A percentile compares a stretch with the other conserved stretches of the same genome.
phyloP scores from a whole-genome alignment of 805 yeast genomes.

The Metschnikowia koreensis region DNA sequence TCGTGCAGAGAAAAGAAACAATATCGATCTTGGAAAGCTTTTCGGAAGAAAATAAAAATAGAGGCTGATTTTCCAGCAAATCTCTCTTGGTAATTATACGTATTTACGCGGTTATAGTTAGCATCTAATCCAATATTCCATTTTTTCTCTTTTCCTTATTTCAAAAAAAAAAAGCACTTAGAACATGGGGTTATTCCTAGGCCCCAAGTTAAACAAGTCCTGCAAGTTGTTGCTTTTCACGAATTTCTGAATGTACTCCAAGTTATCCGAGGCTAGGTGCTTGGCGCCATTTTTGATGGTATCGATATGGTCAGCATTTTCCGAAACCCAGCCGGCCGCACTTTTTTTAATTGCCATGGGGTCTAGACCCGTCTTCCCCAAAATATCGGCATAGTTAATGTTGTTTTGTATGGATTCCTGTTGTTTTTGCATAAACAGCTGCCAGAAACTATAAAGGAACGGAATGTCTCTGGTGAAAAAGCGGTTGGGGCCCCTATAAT shows the following conservation, averaged over 20 bases:
- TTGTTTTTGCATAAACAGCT: slow-evolving; percentile 8
- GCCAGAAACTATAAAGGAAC: slow-evolving; percentile 4
- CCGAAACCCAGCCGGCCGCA: slow-evolving; percentile 8
- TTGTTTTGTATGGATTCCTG: not conserved
- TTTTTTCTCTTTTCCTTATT: not conserved
- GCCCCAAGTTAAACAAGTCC: not conserved
- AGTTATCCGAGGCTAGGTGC: slow-evolving; percentile 5
- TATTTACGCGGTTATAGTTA: too few relatives aligned
- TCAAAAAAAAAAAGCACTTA: not conserved
- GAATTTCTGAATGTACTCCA: slow-evolving; percentile 1
- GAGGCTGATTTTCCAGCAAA: not conserved
- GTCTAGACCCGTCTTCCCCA: slow-evolving; percentile 2
- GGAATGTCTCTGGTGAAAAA: slow-evolving; percentile 13
- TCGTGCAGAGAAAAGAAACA: not conserved
- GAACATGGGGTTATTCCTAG: not conserved
- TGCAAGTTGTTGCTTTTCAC: slow-evolving; percentile 1
- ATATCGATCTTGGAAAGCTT: not conserved
- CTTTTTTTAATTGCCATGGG: slow-evolving; percentile 2
- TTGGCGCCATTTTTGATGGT: slow-evolving; percentile 5
- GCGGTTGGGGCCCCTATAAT: slow-evolving; percentile 12
- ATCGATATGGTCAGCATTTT: slow-evolving; percentile 9
- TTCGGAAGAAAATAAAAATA: not conserved
- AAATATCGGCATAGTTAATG: slow-evolving; percentile 1
- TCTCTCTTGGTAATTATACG: too few relatives aligned
- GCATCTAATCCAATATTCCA: too few relatives aligned